Percentiles rank a stretch among this genome's conserved stretches.
These are phyloP conservation scores for Quambalaria eucalypti DNA, from an alignment of 1,284 basidiomycete genomes.

Conservation along the genomic window DNA sequence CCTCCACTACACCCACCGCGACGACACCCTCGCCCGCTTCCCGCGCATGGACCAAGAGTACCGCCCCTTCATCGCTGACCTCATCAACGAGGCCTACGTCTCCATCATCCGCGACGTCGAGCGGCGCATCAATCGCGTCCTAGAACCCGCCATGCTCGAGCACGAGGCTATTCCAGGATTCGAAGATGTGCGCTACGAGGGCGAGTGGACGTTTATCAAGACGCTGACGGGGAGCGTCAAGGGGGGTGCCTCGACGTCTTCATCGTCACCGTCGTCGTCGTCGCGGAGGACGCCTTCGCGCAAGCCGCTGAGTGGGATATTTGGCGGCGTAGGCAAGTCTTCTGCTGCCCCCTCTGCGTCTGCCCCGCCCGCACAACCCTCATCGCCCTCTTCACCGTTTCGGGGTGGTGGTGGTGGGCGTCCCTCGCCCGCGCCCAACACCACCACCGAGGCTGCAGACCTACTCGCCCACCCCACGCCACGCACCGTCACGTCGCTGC, in stretches of 20 bases:
- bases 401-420: conserved; percentile 4
- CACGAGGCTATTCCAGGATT: conserved; percentile 67
- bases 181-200: conserved; percentile 80
- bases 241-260: background rate
- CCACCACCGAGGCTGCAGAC: conserved; percentile 8
- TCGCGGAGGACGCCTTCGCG: conserved; percentile 9
- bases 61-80: conserved; percentile 43
- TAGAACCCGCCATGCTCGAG: conserved; percentile 76
- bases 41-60: conserved; percentile 17
- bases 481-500: conserved; percentile 64
- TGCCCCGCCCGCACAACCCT: background rate
- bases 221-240: conserved; percentile 35
- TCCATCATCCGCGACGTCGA: conserved; percentile 91
- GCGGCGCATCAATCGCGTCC: conserved; percentile 71
- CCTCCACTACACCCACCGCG: conserved; percentile 72
- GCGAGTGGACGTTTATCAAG: conserved; percentile 62
- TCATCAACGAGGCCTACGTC: conserved; percentile 84
- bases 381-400: background rate
- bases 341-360: background rate
- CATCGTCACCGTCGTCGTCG: background rate
- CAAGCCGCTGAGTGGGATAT: conserved; percentile 26
- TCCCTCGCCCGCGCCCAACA: background rate
- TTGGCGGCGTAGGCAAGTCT: background rate
- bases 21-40: conserved; percentile 16
- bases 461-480: conserved; percentile 49